Conservation (phyloP, 2,329 filamentous ascomycete species). For the Domatiomyces globalis region DNA sequence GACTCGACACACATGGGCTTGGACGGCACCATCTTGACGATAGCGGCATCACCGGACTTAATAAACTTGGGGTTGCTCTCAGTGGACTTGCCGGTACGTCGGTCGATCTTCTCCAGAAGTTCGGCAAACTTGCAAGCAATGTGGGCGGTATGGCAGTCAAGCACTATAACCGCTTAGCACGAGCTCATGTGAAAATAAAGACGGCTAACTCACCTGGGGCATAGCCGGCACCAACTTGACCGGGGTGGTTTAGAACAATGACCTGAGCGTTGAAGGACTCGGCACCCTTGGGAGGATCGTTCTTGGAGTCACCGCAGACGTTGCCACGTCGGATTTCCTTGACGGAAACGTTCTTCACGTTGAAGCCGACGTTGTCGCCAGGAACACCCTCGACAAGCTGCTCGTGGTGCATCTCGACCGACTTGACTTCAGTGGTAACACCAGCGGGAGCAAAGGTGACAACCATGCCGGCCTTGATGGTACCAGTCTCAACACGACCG, state of each 20-base stretch:
- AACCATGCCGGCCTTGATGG: constrained; percentile 70
- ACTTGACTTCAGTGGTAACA: constrained; percentile 99
- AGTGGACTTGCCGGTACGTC: constrained; percentile 96
- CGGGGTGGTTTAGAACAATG: constrained; percentile 99
- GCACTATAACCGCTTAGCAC: constrained; percentile 37
- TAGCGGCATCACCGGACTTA: constrained; percentile 99
- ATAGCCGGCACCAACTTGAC: constrained; percentile 98
- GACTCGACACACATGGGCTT: constrained; percentile 99
- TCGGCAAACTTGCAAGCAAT: constrained; percentile 99
- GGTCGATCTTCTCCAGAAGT: constrained; percentile 99
- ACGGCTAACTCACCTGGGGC: constrained; percentile 43
- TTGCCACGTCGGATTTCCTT: constrained; percentile 99
- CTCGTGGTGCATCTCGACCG: constrained; percentile 99
- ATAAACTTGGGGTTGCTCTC: constrained; percentile 95
- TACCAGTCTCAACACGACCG: constrained; percentile 99
- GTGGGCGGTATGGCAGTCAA: constrained; percentile 99
- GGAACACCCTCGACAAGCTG: constrained; percentile 89
- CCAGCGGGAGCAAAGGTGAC: constrained; percentile 96
- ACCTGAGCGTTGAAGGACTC: constrained; percentile 99
- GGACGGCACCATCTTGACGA: constrained; percentile 99
- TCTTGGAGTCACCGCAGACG: constrained; percentile 99
- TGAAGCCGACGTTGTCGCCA: constrained; percentile 99
- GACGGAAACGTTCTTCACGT: constrained; percentile 99
- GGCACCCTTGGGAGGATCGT: constrained; percentile 79
- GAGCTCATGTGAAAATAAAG: not conserved